Evolutionary conservation across 441 rosid species (phyloP).

Genomic region (Croton setiger): DNA sequence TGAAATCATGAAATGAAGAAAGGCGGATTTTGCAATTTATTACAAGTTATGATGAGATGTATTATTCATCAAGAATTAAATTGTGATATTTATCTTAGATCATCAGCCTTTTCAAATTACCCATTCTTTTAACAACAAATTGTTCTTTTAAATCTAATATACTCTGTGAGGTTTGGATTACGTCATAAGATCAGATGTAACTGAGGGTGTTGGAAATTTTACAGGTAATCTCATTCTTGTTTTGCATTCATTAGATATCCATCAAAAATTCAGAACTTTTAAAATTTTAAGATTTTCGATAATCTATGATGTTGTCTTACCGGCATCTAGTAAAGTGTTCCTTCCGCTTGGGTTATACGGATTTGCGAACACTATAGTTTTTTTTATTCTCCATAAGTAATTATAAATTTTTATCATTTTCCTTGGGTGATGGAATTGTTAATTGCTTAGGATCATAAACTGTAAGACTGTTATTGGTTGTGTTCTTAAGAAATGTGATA

Average conservation of each 20-base stretch:
- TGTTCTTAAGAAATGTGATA: neutral
- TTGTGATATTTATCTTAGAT: neutral
- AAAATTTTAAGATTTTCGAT: neutral
- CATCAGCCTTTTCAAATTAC: neutral
- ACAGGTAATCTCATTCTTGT: neutral
- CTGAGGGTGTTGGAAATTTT: neutral
- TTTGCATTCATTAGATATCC: neutral
- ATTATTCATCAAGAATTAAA: neutral
- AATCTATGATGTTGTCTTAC: neutral
- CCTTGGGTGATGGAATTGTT: neutral
- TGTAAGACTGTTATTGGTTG: neutral
- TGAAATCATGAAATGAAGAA: neutral
- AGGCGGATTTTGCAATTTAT: neutral
- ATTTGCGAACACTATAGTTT: neutral
- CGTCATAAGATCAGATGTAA: neutral
- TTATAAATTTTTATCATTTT: neutral
- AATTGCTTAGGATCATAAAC: neutral
- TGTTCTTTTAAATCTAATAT: neutral
- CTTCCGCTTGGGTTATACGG: neutral
- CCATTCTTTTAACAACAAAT: neutral
- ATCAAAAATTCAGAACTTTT: neutral
- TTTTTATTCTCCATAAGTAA: neutral
- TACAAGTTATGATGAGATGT: neutral
- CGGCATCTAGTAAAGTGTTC: slow-evolving; percentile 5
- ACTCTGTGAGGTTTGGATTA: neutral